Evolutionary conservation across 768 basidiomycete genomes (phyloP).

Genomic region (Termitomyces sp.): DNA sequence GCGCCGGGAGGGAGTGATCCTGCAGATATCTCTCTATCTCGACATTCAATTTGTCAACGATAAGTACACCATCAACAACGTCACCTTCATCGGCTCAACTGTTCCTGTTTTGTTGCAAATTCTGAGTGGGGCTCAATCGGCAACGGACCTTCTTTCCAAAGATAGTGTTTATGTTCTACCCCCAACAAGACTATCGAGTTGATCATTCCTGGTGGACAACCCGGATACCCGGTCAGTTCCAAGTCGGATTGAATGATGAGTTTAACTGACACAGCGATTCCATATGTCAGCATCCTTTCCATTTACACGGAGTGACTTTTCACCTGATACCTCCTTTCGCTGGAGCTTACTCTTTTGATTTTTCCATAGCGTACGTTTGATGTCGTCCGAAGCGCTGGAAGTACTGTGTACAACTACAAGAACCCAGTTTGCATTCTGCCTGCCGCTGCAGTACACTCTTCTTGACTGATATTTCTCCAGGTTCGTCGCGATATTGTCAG

Average conservation of each 20-base stretch:
- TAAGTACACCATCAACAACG: background rate
- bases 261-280: constrained; percentile 4
- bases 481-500: background rate
- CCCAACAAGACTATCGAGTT: constrained; percentile 43
- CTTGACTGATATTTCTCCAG: background rate
- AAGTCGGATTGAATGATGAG: too few species aligned
- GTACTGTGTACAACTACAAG: background rate
- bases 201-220: constrained; percentile 29
- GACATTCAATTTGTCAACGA: background rate
- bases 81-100: background rate
- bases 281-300: too few species aligned
- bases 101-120: constrained; percentile 3
- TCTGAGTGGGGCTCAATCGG: background rate
- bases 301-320: too few species aligned
- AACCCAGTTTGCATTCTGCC: background rate
- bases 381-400: background rate
- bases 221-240: constrained; percentile 25
- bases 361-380: background rate
- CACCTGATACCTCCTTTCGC: background rate
- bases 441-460: background rate
- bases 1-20: background rate
- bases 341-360: background rate
- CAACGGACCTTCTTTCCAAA: constrained; percentile 24
- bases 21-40: background rate
- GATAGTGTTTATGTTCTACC: constrained; percentile 42